Evolutionary conservation across 805 yeast genomes (phyloP), one percentile per base, ranked within the genome.

Genomic region (Saccharomycopsis capsularis): DNA sequence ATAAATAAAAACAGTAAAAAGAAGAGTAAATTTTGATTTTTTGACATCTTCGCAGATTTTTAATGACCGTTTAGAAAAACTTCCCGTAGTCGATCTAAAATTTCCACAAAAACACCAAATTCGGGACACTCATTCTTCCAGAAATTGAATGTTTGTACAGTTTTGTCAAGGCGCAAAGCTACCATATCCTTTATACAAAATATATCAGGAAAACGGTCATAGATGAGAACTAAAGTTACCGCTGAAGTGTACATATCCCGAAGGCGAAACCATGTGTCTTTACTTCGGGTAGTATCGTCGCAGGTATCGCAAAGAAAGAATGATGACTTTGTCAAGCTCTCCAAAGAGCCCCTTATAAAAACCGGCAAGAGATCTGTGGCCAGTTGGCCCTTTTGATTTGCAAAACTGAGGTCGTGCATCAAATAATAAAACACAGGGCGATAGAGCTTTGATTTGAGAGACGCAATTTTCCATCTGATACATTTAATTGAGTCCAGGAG

Each of bases 71-170:
- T n/a, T n/a, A n/a, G n/a, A n/a, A n/a, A n/a, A n/a, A n/a, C n/a
- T n/a, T n/a, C n/a, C n/a, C n/a, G n/a, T n/a, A n/a, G n/a, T n/a
- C n/a, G n/a, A n/a, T n/a, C 13, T 29, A 29, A 29, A 29, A 29
- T 13, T 13, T 29, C 11, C 32, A 22, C 6, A 16, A 39, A 39
- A 6, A n/a, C 11, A 16, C 18, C 38, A 15, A 42, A 27, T 24
- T 42, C 46, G 6, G 46, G 46, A 21, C 46, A 42, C 39, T 42
- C 46, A 5, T 21, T n/a, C 19, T 13, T 22, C 46, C 46, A 42
- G 21, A 23, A 42, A n/a, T n/a, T 29, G 46, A 42, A 42, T 15
- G 22, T 42, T 16, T 7, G 11, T 9, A 16, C 19, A 9, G 16
- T 23, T 11, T 30, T 5, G n/a, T 42, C 9, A 27, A n/a, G 15